These are phyloP conservation scores for Trichocladium uniseriatum DNA, from an alignment of 495 filamentous ascomycete species.

Conservation along the genomic window DNA sequence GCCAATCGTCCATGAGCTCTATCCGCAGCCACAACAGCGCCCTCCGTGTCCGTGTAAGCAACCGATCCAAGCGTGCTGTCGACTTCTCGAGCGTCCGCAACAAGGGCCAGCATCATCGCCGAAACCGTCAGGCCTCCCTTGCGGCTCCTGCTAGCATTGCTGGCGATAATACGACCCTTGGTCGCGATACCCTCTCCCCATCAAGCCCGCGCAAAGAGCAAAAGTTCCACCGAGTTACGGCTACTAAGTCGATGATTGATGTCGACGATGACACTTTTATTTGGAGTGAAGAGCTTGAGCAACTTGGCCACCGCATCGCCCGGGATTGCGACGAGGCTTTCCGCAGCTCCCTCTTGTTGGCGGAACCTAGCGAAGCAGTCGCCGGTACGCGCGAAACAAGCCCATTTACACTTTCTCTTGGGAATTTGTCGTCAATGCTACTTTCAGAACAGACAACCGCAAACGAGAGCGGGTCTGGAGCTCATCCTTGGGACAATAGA, in stretches of 20 bases:
- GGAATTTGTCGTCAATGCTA: background rate
- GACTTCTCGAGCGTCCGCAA: slow-evolving; percentile 52
- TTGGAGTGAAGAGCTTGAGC: slow-evolving; percentile 43
- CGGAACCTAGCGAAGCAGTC: slow-evolving; percentile 17
- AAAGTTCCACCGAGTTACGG: background rate
- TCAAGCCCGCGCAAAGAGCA: slow-evolving; percentile 5
- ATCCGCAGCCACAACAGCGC: slow-evolving; percentile 47
- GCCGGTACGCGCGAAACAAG: slow-evolving; percentile 15
- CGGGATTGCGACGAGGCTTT: slow-evolving; percentile 64
- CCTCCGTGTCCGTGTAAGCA: slow-evolving; percentile 41
- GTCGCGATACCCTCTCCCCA: slow-evolving; percentile 13
- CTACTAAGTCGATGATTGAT: slow-evolving; percentile 13
- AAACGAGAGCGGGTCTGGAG: background rate
- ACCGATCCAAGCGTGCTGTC: slow-evolving; percentile 66
- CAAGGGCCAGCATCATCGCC: slow-evolving; percentile 16
- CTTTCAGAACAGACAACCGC: background rate
- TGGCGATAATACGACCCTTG: slow-evolving; percentile 16
- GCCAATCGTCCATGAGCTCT: slow-evolving; percentile 48
- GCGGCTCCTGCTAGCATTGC: slow-evolving; percentile 23
- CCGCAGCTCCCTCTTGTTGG: slow-evolving; percentile 56
- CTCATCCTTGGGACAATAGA: slow-evolving; percentile 29
- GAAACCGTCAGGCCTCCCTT: slow-evolving; percentile 5
- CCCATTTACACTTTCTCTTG: slow-evolving; percentile 23
- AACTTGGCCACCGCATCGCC: slow-evolving; percentile 40
- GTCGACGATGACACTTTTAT: slow-evolving; percentile 14